Base-by-base conservation (phyloP, 1,139 yeast species). In the Zygoascus hellenicus region DNA sequence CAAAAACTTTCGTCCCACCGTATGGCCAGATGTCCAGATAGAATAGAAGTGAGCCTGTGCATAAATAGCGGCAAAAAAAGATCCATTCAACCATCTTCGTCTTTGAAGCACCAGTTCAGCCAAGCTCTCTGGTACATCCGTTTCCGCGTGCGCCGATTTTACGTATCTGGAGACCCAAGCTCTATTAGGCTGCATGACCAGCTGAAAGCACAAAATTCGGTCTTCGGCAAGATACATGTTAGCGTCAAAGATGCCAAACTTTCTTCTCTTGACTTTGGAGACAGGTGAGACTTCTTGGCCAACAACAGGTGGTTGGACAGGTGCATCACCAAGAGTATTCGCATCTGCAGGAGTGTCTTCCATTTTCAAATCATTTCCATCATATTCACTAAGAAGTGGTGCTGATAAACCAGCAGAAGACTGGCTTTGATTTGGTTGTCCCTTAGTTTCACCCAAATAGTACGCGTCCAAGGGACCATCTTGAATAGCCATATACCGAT, bases 141-240 rank as follows among this genome's bases (percentile, higher is more conserved):
- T 85, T 58, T 81, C 87, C 0, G 94, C 95, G 53, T 77, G 77
- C 15, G 94, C 92, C 39, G 80, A 76, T 58, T 80, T 82, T 48
- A 85, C 92, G 58, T 83, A 85, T 52, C 83, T 73, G 54, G 85
- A 72, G 15, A 81, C 69, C 76, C 88, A 85, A 49, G 76, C 69
- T 51, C 77, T 72, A 38, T 73, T 67, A 44, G 71, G 68, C 57
- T 85, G 85, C n/a, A 92, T 87, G 30, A 85, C 87, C 48, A 85
- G 72, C 64, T 85, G 94, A 66, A 82, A 85, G 70, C 94, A 85
- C 57, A 85, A 70, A 50, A 85, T 84, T 61, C 95, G 75, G 64
- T 85, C 95, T 64, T 85, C 95, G 6, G 95, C 95, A 50, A 85
- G 74, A 64, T 84, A 85, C 94, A 85, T 82, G 66, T 85, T 85